phyloP scores from a whole-genome alignment of 2,329 filamentous ascomycete species.

The Fusarium liriodendri region DNA sequence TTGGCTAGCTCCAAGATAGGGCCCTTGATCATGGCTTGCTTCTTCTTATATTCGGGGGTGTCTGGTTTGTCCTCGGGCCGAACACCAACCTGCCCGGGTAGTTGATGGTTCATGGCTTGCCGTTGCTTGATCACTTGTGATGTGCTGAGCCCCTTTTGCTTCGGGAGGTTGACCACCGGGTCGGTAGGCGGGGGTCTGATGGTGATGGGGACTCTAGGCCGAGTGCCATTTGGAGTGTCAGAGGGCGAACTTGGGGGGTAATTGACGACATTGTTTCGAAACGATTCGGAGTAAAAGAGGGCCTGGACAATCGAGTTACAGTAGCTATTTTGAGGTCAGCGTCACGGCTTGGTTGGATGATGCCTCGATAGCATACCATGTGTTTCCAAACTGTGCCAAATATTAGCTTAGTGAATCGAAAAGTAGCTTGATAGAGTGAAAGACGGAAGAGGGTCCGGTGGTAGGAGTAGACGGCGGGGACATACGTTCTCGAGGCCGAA shows the following conservation, averaged over 20 bases:
- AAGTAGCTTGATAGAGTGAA: slow-evolving; percentile 1
- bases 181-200: slow-evolving; percentile 67
- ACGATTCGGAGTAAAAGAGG: slow-evolving; percentile 93
- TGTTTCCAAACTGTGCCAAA: slow-evolving; percentile 85
- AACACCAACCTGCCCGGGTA: slow-evolving; percentile 64
- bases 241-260: slow-evolving; percentile 81
- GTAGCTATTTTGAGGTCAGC: slow-evolving; percentile 71
- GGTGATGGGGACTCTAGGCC: slow-evolving; percentile 68
- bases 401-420: slow-evolving; percentile 44
- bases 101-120: slow-evolving; percentile 65
- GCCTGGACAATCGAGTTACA: slow-evolving; percentile 99
- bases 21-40: slow-evolving; percentile 87
- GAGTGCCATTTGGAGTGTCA: slow-evolving; percentile 72
- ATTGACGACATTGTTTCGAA: slow-evolving; percentile 92
- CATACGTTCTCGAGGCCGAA: slow-evolving; percentile 98
- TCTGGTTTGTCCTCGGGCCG: slow-evolving; percentile 93
- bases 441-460: not conserved
- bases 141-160: slow-evolving; percentile 64
- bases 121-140: slow-evolving; percentile 69
- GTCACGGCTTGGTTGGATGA: not conserved
- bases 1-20: slow-evolving; percentile 87
- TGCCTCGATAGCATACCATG: slow-evolving; percentile 74
- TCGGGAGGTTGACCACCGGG: slow-evolving; percentile 51
- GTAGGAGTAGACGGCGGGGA: slow-evolving; percentile 36
- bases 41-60: slow-evolving; percentile 98